A percentile compares a stretch with the other conserved stretches of the same genome.
phyloP scores from a whole-genome alignment of 768 basidiomycete genomes.

The Lyophyllum shimeji region DNA sequence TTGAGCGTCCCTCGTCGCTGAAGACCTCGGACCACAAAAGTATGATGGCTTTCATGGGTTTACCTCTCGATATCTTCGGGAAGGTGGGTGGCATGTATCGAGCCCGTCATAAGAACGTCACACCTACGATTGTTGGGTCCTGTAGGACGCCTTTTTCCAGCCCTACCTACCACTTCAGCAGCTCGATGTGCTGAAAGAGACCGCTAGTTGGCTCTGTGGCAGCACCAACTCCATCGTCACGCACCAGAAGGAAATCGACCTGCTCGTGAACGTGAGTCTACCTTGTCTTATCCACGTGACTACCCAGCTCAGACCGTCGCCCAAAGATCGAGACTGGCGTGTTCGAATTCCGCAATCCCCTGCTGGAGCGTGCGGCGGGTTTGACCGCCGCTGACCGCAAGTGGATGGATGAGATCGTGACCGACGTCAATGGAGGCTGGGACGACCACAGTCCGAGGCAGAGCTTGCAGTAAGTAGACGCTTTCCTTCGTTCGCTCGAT shows the following conservation, averaged over 20 bases:
- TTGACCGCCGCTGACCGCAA: conserved; percentile 92
- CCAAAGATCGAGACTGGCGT: conserved; percentile 78
- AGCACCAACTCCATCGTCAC: conserved; percentile 95
- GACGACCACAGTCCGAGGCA: conserved; percentile 59
- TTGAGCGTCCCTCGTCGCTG: conserved; percentile 71
- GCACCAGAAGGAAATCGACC: conserved; percentile 88
- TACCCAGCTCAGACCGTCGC: background rate
- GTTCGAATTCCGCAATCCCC: conserved; percentile 85
- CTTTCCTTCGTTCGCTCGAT: background rate
- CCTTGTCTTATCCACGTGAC: background rate
- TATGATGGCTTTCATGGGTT: conserved; percentile 86
- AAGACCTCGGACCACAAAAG: conserved; percentile 88
- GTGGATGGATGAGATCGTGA: conserved; percentile 96
- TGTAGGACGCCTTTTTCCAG: conserved; percentile 93
- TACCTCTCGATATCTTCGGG: conserved; percentile 94
- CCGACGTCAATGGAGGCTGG: conserved; percentile 84
- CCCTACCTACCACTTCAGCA: conserved; percentile 97
- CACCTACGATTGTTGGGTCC: background rate
- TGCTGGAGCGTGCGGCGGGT: conserved; percentile 71
- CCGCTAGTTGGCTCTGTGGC: conserved; percentile 87
- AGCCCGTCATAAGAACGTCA: background rate
- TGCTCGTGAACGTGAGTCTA: conserved; percentile 75
- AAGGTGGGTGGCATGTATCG: conserved; percentile 48
- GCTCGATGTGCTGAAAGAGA: conserved; percentile 80
- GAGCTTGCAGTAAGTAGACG: conserved; percentile 61